Conservation (phyloP, 192 early-diverging fungal species). For the Mortierella antarctica region DNA sequence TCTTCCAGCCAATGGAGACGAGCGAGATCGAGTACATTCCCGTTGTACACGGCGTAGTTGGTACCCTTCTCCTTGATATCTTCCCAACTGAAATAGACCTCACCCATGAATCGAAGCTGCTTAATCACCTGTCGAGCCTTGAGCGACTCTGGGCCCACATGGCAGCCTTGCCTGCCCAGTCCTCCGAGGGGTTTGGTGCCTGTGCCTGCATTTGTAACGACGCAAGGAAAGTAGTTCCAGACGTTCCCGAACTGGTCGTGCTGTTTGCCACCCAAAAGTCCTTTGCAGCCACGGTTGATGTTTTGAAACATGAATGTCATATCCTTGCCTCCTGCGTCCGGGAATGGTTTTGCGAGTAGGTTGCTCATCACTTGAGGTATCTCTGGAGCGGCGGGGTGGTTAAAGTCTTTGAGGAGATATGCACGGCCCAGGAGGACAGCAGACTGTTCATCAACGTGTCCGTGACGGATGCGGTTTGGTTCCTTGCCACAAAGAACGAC, state of each 20-base stretch:
- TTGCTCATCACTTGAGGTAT: slow-evolving; percentile 56
- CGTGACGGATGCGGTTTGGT: slow-evolving; percentile 57
- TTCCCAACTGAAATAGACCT: slow-evolving; percentile 74
- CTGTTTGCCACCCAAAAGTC: slow-evolving; percentile 53
- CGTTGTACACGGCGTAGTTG: slow-evolving; percentile 80
- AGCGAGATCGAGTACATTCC: slow-evolving; percentile 78
- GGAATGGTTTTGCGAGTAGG: slow-evolving; percentile 65
- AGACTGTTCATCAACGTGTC: slow-evolving; percentile 63
- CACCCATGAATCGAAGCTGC: slow-evolving; percentile 65
- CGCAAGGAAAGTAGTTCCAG: slow-evolving; percentile 78
- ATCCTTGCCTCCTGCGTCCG: slow-evolving; percentile 75
- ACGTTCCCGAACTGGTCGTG: slow-evolving; percentile 55
- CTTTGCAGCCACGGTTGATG: slow-evolving; percentile 75
- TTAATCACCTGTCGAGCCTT: slow-evolving; percentile 57
- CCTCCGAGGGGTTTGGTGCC: slow-evolving; percentile 63
- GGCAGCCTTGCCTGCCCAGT: slow-evolving; percentile 67
- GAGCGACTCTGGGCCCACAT: slow-evolving; percentile 51
- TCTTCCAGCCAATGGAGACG: slow-evolving; percentile 69
- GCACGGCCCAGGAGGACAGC: slow-evolving; percentile 72
- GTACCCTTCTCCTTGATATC: slow-evolving; percentile 64
- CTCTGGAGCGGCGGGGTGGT: slow-evolving; percentile 55
- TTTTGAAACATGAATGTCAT: slow-evolving; percentile 83
- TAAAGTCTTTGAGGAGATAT: slow-evolving; percentile 69
- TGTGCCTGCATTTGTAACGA: slow-evolving; percentile 55
- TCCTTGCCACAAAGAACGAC: slow-evolving; percentile 68